phyloP scores from a whole-genome alignment of 805 yeast species.

The Starmerella davenportii region DNA sequence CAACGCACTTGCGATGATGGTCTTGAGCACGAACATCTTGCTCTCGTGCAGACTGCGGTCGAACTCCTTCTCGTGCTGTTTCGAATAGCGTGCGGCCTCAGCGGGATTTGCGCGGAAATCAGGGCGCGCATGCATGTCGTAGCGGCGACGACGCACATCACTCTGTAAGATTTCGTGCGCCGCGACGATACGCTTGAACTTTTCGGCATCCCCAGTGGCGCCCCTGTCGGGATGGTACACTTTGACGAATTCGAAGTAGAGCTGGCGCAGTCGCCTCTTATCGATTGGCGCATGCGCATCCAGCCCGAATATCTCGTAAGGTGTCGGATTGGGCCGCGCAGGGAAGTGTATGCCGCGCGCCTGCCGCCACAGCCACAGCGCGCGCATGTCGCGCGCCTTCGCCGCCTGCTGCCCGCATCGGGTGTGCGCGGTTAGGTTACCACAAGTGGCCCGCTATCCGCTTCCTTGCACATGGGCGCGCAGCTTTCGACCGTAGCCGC shows the following conservation, averaged over 20 bases:
- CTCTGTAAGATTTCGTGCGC: conserved; percentile 43
- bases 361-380: too few species aligned
- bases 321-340: conserved; percentile 34
- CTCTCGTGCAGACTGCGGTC: conserved; percentile 25
- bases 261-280: conserved; percentile 27
- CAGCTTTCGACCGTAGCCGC: conserved; percentile 74
- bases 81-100: conserved; percentile 15
- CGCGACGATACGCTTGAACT: conserved; percentile 38
- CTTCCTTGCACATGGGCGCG: conserved; percentile 51
- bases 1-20: conserved; percentile 27
- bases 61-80: conserved; percentile 22
- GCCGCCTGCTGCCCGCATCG: too few species aligned
- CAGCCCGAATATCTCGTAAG: conserved; percentile 49
- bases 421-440: too few species aligned
- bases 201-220: conserved; percentile 22
- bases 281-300: conserved; percentile 23
- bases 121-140: conserved; percentile 1
- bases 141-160: conserved; percentile 23
- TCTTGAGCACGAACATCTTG: conserved; percentile 28
- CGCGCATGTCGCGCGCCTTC: too few species aligned
- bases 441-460: too few species aligned
- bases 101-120: not conserved
- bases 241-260: conserved; percentile 47
- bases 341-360: conserved; percentile 39
- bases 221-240: conserved; percentile 61